Base-by-base conservation (phyloP, 208 protist species). In the Novymonas esmeraldas region DNA sequence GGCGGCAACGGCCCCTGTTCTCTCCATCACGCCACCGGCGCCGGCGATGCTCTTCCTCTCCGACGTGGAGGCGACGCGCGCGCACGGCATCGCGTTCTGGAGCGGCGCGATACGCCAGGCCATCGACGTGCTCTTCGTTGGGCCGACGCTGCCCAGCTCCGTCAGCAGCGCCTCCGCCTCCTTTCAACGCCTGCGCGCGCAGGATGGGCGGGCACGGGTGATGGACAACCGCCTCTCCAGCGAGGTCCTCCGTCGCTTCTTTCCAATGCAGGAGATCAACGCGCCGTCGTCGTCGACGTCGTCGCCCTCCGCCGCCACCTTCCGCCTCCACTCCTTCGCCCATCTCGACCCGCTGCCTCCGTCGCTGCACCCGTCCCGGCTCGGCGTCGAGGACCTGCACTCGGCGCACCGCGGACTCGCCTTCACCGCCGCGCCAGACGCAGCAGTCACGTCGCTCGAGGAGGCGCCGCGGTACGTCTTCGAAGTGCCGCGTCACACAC, bases 51-150 rank as follows among this genome's bases (percentile, higher is more conserved):
- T 78, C 39, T 73, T 78, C 31, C 26, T 95, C 82, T 65, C 76
- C 75, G 57, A 84, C 85, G 36, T 67, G 16, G 22, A 41, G 29
- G 45, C 76, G n/a, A 54, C 52, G 10, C 51, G 56, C 20, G 46
- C 76, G 48, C 64, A 78, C 28, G 74, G 70, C 34, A 69, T 93
- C 13, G 50, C 62, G 69, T 96, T 96, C 67, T 96, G 90, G 88
- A 94, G 87, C 48, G 90, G 90, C 2, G 90, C 83, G 24, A 96
- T 96, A 31, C 57, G 49, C 24, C 74, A 85, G 34, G 71, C 87
- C 26, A 91, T 96, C 60, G 90, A 96, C 45, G 77, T 96, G 6
- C 70, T 86, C 26, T 94, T 94, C 44, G 75, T 90, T 33, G 73
- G 76, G 0, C 82, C 87, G 11, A 75, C 81, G 6, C 66, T 83